Base-by-base conservation (phyloP, 108 stramenopile genomes). In the Cyclotella atomus region DNA sequence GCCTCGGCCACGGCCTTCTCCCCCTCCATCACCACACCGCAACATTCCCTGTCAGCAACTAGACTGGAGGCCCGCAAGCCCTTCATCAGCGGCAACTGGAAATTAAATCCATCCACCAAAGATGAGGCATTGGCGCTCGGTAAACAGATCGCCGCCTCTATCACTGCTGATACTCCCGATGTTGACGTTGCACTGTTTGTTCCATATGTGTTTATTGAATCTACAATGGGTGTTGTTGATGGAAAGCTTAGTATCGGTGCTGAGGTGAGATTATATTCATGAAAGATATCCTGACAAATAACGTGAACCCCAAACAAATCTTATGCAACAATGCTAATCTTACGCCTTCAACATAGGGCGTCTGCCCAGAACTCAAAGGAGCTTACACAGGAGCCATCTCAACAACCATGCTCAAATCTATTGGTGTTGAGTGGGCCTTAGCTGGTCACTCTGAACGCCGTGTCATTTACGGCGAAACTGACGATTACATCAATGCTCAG, bases 401-500 rank as follows among this genome's bases (percentile, higher is more conserved):
- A 19, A 91, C 96, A 17, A 53, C 69, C 59, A 94, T 97, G 96
- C 67, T 97, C 67, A 86, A 95, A 73, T 81, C 81, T 49, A 79
- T 92, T 29, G 95, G 92, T 27, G 77, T 97, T 23, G 68, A 98
- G 56, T 99, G 97, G 97, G 92, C 87, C 17, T 86, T 99, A 61
- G 88, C 94, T 15, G 98, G 99, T 32, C 99, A 99, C 87, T 96
- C 94, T 7, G 99, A 99, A 77, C 95, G 99, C 71, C 91, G 99
- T 63, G 82, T 82, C 27, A 83, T 97, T 59, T 98, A 93, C 79
- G 93, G 94, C 28, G 98, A 99, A 81, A 87, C 91, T 50, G 89
- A 94, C 72, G 97, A 94, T 56, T 88, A 96, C 66, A 97, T 98
- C 62, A 98, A 97, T 65, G 79, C 79, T 17, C 97, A 99, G 85